Conservation (phyloP, 176 grass and related monocot species). For the Paspalum notatum region DNA sequence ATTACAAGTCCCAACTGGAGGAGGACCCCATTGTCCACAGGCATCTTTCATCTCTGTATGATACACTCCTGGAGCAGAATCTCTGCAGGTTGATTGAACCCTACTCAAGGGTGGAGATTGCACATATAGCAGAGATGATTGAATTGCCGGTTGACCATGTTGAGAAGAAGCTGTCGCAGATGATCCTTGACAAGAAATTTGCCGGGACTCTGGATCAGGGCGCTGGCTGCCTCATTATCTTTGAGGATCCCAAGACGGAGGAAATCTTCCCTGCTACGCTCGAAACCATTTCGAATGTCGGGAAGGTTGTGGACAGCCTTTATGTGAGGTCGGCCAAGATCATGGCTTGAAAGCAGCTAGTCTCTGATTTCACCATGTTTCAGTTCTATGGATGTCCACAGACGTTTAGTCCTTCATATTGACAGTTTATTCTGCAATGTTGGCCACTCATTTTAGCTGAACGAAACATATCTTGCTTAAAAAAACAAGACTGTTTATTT, state of each 20-base stretch:
- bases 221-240: slow-evolving; percentile 85
- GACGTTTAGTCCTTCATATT: slow-evolving; percentile 31
- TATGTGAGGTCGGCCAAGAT: slow-evolving; percentile 84
- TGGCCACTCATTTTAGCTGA: not conserved
- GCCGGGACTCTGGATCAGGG: slow-evolving; percentile 84
- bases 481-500: not conserved
- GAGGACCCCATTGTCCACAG: slow-evolving; percentile 82
- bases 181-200: slow-evolving; percentile 96
- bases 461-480: not conserved
- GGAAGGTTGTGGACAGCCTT: slow-evolving; percentile 80
- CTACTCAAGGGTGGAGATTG: slow-evolving; percentile 82
- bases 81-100: slow-evolving; percentile 82
- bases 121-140: slow-evolving; percentile 67
- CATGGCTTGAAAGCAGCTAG: slow-evolving; percentile 56
- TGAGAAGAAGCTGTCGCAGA: slow-evolving; percentile 86
- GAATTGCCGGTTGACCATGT: slow-evolving; percentile 73
- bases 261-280: slow-evolving; percentile 83
- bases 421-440: slow-evolving; percentile 20
- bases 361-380: slow-evolving; percentile 30
- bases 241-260: slow-evolving; percentile 67
- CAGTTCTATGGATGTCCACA: not conserved
- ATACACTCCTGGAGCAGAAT: slow-evolving; percentile 89
- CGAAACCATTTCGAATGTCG: slow-evolving; percentile 75
- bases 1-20: slow-evolving; percentile 76
- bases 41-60: slow-evolving; percentile 84